phyloP scores from a whole-genome alignment of 352 stramenopile genomes.

The Pythium grandisporangium region DNA sequence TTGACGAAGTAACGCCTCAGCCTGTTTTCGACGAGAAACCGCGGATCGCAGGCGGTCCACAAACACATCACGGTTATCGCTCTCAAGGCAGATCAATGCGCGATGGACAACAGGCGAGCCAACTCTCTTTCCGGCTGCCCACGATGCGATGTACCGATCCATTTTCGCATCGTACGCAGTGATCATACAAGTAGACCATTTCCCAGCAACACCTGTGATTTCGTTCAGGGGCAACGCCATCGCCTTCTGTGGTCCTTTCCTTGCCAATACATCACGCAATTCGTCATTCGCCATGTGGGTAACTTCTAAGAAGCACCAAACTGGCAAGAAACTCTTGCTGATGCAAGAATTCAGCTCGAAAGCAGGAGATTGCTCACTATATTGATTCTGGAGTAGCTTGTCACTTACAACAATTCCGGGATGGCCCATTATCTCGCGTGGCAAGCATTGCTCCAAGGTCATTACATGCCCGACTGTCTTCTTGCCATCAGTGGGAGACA shows the following conservation, averaged over 20 bases:
- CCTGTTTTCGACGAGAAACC: slow-evolving; percentile 35
- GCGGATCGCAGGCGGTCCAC: slow-evolving; percentile 26
- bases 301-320: slow-evolving; percentile 70
- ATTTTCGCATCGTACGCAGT: slow-evolving; percentile 45
- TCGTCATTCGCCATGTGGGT: slow-evolving; percentile 12
- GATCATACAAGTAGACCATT: slow-evolving; percentile 72
- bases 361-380: too few species aligned
- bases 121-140: slow-evolving; percentile 64
- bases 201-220: slow-evolving; percentile 31
- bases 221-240: slow-evolving; percentile 59
- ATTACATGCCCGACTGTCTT: slow-evolving; percentile 9
- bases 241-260: slow-evolving; percentile 31
- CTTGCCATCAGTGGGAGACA: too few species aligned
- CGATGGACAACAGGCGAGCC: slow-evolving; percentile 53
- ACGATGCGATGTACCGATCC: slow-evolving; percentile 58
- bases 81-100: slow-evolving; percentile 54
- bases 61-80: slow-evolving; percentile 37
- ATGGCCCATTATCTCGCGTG: slow-evolving; percentile 38
- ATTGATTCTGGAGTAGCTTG: not conserved
- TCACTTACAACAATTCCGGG: slow-evolving; percentile 13
- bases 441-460: slow-evolving; percentile 35
- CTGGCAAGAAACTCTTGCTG: slow-evolving; percentile 38
- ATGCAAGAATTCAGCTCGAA: too few species aligned
- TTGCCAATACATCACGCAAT: slow-evolving; percentile 5
- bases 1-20: slow-evolving; percentile 52